Conservation (phyloP, 1,284 basidiomycete species). For the Kalmanozyma brasiliensis region DNA sequence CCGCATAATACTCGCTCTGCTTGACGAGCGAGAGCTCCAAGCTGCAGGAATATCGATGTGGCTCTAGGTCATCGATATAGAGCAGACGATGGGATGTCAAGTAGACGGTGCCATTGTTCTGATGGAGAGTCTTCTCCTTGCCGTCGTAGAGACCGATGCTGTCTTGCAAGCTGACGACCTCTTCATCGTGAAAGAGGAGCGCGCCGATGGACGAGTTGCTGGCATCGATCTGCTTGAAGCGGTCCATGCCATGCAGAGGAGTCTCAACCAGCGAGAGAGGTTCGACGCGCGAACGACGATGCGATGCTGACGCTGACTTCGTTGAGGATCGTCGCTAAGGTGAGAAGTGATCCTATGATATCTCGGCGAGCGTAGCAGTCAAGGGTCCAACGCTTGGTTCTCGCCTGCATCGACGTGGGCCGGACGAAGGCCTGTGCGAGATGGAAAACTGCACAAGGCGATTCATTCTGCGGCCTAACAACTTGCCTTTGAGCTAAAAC, state of each 20-base stretch:
- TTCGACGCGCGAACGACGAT: background rate
- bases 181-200: constrained; percentile 55
- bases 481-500: background rate
- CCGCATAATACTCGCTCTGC: constrained; percentile 89
- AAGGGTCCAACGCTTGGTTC: constrained; percentile 11
- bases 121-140: constrained; percentile 79
- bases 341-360: too few relatives aligned
- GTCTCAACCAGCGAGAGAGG: background rate
- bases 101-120: constrained; percentile 79
- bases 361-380: too few relatives aligned
- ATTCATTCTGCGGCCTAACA: constrained; percentile 25
- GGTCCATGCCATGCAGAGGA: constrained; percentile 50
- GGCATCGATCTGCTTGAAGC: constrained; percentile 57
- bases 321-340: background rate
- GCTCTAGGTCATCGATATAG: constrained; percentile 79
- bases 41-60: constrained; percentile 69
- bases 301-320: too few relatives aligned
- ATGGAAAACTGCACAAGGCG: background rate
- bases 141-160: constrained; percentile 69
- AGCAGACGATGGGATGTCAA: constrained; percentile 86
- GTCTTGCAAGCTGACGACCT: constrained; percentile 56
- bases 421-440: constrained; percentile 8
- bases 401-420: background rate
- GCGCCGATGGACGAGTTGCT: constrained; percentile 59
- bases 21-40: constrained; percentile 74